Evolutionary conservation across 2,329 filamentous ascomycete genomes (phyloP).

Genomic region (Alternaria solani): DNA sequence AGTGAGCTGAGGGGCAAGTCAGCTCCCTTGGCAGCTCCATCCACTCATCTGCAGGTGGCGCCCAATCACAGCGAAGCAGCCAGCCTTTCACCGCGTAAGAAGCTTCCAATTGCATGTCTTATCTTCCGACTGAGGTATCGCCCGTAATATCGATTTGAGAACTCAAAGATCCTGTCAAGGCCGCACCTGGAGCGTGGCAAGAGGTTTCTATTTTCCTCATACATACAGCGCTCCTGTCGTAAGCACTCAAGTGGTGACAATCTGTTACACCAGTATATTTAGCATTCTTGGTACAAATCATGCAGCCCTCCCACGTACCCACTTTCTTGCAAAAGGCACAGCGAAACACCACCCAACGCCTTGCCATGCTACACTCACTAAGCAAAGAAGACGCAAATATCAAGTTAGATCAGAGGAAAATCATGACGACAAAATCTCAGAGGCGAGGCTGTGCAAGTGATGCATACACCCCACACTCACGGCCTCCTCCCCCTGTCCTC

Average conservation of each 20-base stretch:
- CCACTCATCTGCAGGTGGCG: background rate
- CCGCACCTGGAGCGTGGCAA: too few species aligned
- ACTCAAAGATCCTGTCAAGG: too few species aligned
- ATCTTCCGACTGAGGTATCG: too few species aligned
- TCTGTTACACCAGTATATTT: too few species aligned
- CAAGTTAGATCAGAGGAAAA: background rate
- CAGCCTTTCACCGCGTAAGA: too few species aligned
- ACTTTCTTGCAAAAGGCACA: too few species aligned
- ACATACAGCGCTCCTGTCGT: background rate
- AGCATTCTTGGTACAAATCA: too few species aligned
- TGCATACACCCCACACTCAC: background rate
- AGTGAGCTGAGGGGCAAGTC: background rate
- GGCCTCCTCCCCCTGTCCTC: conserved; percentile 31
- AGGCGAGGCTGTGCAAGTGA: background rate
- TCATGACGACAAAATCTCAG: background rate
- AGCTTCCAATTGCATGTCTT: too few species aligned
- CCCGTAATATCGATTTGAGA: too few species aligned
- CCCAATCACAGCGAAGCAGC: background rate
- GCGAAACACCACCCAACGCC: conserved; percentile 13
- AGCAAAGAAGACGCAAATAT: background rate
- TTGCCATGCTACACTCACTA: conserved; percentile 12
- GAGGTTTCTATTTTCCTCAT: too few species aligned
- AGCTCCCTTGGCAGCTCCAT: background rate
- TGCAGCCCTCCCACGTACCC: background rate
- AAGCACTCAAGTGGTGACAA: background rate